Evolutionary conservation across 768 basidiomycete species (phyloP), one percentile per base, ranked within the genome.

Genomic region (Pilatotrama ljubarskyi): DNA sequence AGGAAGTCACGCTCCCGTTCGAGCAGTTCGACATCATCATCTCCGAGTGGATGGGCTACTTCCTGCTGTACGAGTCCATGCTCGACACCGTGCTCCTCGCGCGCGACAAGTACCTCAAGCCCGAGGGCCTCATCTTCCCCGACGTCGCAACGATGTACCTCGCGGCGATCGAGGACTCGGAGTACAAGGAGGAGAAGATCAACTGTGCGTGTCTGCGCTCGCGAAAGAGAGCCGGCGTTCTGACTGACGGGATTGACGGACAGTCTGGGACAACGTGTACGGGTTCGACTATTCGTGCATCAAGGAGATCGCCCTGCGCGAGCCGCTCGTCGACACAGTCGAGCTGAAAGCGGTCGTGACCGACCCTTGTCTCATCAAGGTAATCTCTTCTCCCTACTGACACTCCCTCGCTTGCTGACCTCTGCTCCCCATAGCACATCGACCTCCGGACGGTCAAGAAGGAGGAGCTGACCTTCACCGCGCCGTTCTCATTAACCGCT

Each of bases 11-110:
- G 60, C 82, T 98, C 42, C 96, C 96, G 14, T 85, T 96, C 70
- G 77, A 91, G 63, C 79, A 95, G 74, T 98, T 94, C 72, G 97
- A 99, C 74, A 98, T 99, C 77, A 97, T 99, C 77, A 92, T 99
- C 72, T 97, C 95, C 62, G 97, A 99, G 74, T 99, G 96, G 97
- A 99, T 99, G 97, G 97, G 97, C 42, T 99, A 99, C 78, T 98
- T 98, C 83, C 80, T 98, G 50, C 85, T 99, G 35, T 98, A 98
- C 79, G 97, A 98, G 74, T 95, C 94, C 70, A 98, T 99, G 97
- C 86, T 98, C 66, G 96, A 99, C 77, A 98, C 95, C 24, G 97
- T 99, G 55, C 85, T 99, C 42, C 82, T 95, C 47, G 97, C 97
- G 7, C 86, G 97, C 58, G 97, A 99, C 82, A 93, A 92, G 75